A percentile compares a stretch with the other conserved stretches of the same genome.
Conservation (phyloP, 2,329 filamentous ascomycete genomes). For the Epichloe aotearoae region DNA sequence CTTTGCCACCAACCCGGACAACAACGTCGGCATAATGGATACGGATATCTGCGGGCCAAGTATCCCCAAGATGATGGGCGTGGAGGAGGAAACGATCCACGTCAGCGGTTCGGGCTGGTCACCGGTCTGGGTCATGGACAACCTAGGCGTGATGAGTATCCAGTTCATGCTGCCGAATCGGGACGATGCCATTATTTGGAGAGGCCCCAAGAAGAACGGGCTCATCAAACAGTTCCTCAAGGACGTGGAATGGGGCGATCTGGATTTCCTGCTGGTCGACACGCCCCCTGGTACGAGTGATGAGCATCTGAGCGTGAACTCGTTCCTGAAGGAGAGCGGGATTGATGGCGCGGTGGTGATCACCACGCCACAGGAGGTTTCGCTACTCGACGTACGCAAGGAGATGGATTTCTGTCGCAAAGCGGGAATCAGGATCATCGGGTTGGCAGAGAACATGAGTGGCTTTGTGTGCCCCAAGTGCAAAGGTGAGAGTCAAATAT, state of each 20-base stretch:
- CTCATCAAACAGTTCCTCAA: constrained; percentile 96
- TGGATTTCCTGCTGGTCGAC: constrained; percentile 88
- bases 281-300: constrained; percentile 96
- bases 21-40: constrained; percentile 88
- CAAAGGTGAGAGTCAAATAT: constrained; percentile 70
- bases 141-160: constrained; percentile 90
- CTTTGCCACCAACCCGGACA: constrained; percentile 68
- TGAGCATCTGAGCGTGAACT: constrained; percentile 89
- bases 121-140: constrained; percentile 91
- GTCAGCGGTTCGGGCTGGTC: constrained; percentile 81
- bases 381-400: constrained; percentile 83
- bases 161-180: constrained; percentile 94
- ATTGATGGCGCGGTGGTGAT: constrained; percentile 90
- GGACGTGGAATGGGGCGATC: constrained; percentile 93
- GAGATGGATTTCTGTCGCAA: constrained; percentile 97
- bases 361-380: constrained; percentile 90
- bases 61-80: constrained; percentile 98
- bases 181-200: constrained; percentile 94
- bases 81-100: constrained; percentile 87
- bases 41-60: constrained; percentile 93
- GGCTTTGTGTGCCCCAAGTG: constrained; percentile 94
- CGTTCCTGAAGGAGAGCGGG: constrained; percentile 77
- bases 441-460: constrained; percentile 95
- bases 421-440: constrained; percentile 76
- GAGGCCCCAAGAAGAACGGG: constrained; percentile 96